Conservation (phyloP, 169 alveolate genomes). For the Plasmodium fragile region DNA sequence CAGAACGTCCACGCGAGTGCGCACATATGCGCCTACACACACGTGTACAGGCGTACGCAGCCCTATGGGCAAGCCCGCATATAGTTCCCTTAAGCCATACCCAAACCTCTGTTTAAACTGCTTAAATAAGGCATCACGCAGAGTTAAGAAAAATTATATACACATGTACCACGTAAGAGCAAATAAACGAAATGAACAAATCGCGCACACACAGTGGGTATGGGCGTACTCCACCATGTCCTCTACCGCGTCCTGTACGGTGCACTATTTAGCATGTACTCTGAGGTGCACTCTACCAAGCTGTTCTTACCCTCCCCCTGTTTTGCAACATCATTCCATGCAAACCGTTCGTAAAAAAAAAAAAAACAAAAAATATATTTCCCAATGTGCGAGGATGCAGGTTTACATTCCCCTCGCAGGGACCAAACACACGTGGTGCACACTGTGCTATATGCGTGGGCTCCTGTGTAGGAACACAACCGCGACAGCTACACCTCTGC, state of each 20-base stretch:
- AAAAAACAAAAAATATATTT: background rate
- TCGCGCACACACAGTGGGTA: background rate
- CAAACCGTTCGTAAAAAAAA: background rate
- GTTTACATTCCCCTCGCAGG: background rate
- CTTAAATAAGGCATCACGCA: background rate
- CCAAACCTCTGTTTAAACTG: background rate
- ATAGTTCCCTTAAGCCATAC: background rate
- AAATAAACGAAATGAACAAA: background rate
- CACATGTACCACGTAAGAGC: background rate
- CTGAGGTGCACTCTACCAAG: background rate
- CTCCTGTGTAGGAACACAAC: too few relatives aligned
- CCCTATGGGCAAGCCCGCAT: background rate
- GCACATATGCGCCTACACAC: background rate
- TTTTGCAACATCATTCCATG: background rate
- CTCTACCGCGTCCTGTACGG: too few relatives aligned
- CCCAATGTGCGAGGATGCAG: background rate
- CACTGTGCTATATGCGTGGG: background rate
- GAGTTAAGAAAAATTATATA: background rate
- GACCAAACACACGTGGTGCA: background rate
- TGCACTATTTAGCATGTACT: too few relatives aligned
- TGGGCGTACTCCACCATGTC: background rate
- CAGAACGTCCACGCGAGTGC: background rate
- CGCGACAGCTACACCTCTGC: too few relatives aligned
- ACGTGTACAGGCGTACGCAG: background rate
- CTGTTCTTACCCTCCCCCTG: background rate